Evolutionary conservation across 345 rosid genomes (phyloP).

Genomic region (rapeseed (Brassica napus)): Da-Ae NC_063450.1:48822001-48822500

Average conservation of each 20-base stretch:
- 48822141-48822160: conserved; percentile 5
- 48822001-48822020: conserved; percentile 23
- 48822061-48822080: background rate
- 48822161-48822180: conserved; percentile 12
- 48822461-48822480: background rate
- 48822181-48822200: conserved; percentile 19
- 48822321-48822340: background rate
- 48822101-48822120: background rate
- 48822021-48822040: background rate
- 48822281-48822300: background rate
- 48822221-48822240: conserved; percentile 18
- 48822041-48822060: background rate
- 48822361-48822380: background rate
- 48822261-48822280: conserved; percentile 7
- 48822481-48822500: conserved; percentile 1
- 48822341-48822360: conserved; percentile 6
- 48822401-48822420: background rate
- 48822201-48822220: conserved; percentile 31
- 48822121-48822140: conserved; percentile 10
- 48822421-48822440: background rate
- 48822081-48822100: conserved; percentile 16
- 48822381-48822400: background rate
- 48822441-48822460: background rate
- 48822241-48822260: background rate
- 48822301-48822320: conserved; percentile 10